Base-by-base conservation (phyloP, 495 filamentous ascomycete species). In the Talaromyces proteolyticus region DNA sequence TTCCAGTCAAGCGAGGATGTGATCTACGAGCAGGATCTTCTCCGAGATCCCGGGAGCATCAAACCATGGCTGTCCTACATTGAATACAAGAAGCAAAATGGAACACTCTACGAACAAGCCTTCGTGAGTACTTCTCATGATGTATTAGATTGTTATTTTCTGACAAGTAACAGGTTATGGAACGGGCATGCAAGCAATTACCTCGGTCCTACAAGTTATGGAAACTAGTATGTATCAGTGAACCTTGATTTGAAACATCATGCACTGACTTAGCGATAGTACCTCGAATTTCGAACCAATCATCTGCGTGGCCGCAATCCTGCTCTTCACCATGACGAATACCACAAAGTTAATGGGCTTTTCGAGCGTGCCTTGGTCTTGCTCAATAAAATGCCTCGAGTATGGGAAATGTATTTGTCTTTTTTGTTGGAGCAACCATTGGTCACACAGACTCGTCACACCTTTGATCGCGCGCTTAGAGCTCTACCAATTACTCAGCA, bases 41-140 rank as follows among this genome's bases (percentile, higher is more conserved):
- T 91, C 38, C 85, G 91, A 52, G 86, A 93, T 66, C 84, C 84
- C 6, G 87, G 84, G 56, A 93, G 81, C 62, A 82, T 91, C 54
- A 96, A 93, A 67, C 92, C 93, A 64, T 99, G 94, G 94, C 76
- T 97, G 49, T 84, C 87, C 50, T 99, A 99, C 61, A 87, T 91
- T 67, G 87, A 91, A 57, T 89, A 87, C 77, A 97, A 97, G 71
- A 64, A 85, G 57, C 87, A 90, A 57, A 83, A 91, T 77, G 91
- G 90, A 57, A 88, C 79, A 24, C 66, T 90, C 44, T 87, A 90
- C 36, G 92, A 96, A 68, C 92, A 94, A 65, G 88, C 91, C 44
- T 99, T 94, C 70, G 86, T 95, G 64, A 23, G 73, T 61, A n/a
- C 20, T 18, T n/a, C 34, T 29, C 23, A 26, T 36, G 18, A n/a